Evolutionary conservation across 805 yeast species (phyloP).

Genomic region (Brettanomyces custersianus): DNA sequence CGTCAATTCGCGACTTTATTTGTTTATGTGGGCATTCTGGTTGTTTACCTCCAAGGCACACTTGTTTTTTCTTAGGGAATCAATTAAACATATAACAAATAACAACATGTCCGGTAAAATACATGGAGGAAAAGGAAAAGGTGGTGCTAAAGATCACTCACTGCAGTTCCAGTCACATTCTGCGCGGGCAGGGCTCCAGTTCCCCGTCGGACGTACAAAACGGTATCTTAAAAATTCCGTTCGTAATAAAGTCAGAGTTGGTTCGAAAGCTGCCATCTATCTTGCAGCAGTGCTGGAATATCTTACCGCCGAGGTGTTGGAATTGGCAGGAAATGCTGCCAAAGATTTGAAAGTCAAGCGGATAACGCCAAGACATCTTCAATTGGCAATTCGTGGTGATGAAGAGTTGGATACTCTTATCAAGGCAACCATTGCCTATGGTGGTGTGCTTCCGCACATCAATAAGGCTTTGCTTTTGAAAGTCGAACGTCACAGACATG

Average conservation of each 20-base stretch:
- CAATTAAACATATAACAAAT: too few species aligned
- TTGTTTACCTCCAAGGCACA: too few species aligned
- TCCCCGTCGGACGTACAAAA: slow-evolving; percentile 99
- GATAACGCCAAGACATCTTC: slow-evolving; percentile 96
- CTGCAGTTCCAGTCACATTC: slow-evolving; percentile 72
- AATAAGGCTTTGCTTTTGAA: slow-evolving; percentile 73
- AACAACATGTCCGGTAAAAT: slow-evolving; percentile 71
- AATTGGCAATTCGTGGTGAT: slow-evolving; percentile 95
- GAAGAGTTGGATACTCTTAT: slow-evolving; percentile 92
- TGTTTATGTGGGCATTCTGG: too few species aligned
- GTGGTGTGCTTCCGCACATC: slow-evolving; percentile 96
- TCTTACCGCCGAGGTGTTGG: slow-evolving; percentile 93
- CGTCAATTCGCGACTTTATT: too few species aligned
- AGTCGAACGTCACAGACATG: slow-evolving; percentile 39
- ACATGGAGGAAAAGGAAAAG: slow-evolving; percentile 77
- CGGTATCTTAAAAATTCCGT: slow-evolving; percentile 89
- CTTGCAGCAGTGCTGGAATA: slow-evolving; percentile 93
- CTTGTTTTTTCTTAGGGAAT: too few species aligned
- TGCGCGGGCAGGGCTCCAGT: slow-evolving; percentile 89
- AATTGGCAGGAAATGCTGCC: slow-evolving; percentile 97
- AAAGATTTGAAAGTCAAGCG: slow-evolving; percentile 92
- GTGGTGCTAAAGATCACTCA: slow-evolving; percentile 62
- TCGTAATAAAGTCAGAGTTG: slow-evolving; percentile 69
- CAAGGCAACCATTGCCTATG: slow-evolving; percentile 93
- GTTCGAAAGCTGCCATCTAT: slow-evolving; percentile 74